Base-by-base conservation (phyloP, 2,329 filamentous ascomycete genomes). In the Macrophomina pseudophaseolina region DNA sequence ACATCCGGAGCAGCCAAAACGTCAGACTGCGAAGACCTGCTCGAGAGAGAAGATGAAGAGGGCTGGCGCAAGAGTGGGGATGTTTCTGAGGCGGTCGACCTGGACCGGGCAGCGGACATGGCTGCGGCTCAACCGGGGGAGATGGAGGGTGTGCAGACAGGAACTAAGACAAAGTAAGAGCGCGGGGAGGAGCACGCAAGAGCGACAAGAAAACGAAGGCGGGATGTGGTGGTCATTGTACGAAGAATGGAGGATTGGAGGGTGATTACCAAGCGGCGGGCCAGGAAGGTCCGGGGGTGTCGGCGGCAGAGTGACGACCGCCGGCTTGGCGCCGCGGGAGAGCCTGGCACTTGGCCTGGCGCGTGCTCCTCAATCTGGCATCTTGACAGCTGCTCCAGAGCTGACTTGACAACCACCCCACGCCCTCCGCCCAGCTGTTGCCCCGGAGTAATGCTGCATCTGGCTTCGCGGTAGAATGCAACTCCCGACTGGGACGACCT, bases 221-320 rank as follows among this genome's bases (percentile, higher is more conserved):
- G 44, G 18, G 38, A 49, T 49, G 44, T 12, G 42, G 38, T 11
- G 30, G 48, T 42, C 49, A 53, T 52, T 30, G 60, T 28, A 12
- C 30, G 48, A 40, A 40, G 38, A 14, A 53, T 52, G 40, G 60
- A 64, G 60, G 60, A 52, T 53, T 42, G 48, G 35, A 28, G 30
- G n/a, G 49, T 23, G 63, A 65, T 65, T 65, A 65, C 63, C 44
- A 65, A 65, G 63, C 40, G 35, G 16, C 28, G n/a, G 28, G 28
- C 23, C 23, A 32, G 30, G 40, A 23, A 48, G 40, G 9, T 32
- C 40, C 51, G 40, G 28, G 32, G 44, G 28, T 12, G 7, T 23
- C 28, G 28, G 28, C 9, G 44, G 51, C 42, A 49, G 30, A 40
- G 52, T 12, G 23, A 40, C 49, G 59, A 54, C 62, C 38, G 63